A percentile compares a stretch with the other conserved stretches of the same genome.
These are phyloP conservation scores for Salvia miltiorrhiza DNA, from an alignment of 257 asterid species.

Conservation along the genomic window DNA sequence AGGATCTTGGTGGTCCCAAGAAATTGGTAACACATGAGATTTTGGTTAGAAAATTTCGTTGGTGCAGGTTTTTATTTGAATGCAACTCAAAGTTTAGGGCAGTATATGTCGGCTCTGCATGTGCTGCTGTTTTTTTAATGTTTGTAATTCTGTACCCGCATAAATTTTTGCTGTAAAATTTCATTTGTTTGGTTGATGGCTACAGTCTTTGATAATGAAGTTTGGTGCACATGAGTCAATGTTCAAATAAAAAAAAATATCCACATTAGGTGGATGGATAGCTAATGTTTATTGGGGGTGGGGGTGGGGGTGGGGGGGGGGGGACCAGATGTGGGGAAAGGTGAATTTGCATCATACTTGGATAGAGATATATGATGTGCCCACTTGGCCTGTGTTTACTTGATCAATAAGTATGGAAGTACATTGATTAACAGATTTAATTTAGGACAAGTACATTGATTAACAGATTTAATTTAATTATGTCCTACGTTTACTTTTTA, in stretches of 20 bases:
- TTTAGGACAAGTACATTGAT: too few relatives aligned
- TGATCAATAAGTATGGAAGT: too few relatives aligned
- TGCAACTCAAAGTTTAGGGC: constrained; percentile 27
- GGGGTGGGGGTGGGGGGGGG: not conserved
- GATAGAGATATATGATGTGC: not conserved
- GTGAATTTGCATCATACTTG: not conserved
- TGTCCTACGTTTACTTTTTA: too few relatives aligned
- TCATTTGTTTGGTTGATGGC: not conserved
- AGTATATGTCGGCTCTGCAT: constrained; percentile 27
- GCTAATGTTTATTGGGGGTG: not conserved
- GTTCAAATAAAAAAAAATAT: not conserved
- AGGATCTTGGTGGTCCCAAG: not conserved
- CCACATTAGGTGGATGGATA: not conserved
- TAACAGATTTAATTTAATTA: too few relatives aligned
- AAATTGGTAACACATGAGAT: not conserved
- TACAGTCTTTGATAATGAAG: not conserved
- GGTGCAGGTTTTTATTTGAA: not conserved
- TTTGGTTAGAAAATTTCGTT: not conserved
- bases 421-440: too few relatives aligned
- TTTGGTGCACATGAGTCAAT: not conserved
- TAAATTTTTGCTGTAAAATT: not conserved
- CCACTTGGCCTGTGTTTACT: not conserved
- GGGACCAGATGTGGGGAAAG: not conserved
- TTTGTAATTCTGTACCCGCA: not conserved
- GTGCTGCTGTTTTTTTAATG: constrained; percentile 21